phyloP scores from a whole-genome alignment of 306 rosid genomes.

The Amphicarpaea edgeworthii region DNA sequence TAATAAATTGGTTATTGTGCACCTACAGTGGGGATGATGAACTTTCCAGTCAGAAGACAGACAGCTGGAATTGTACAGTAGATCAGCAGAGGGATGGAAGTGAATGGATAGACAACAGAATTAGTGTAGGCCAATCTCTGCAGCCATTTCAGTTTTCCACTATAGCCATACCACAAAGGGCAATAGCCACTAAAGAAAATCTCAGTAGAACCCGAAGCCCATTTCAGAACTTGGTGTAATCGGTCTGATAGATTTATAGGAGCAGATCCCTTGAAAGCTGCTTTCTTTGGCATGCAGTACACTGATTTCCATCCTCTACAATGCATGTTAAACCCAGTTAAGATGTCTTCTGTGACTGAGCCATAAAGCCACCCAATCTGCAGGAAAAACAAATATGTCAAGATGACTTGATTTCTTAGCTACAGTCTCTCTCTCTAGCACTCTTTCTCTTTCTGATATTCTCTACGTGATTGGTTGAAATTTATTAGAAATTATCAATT shows the following conservation, averaged over 20 bases:
- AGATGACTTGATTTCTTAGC: constrained; percentile 27
- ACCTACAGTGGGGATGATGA: constrained; percentile 93
- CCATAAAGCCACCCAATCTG: constrained; percentile 99
- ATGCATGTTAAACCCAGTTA: constrained; percentile 98
- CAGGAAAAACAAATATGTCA: constrained; percentile 35
- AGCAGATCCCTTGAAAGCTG: constrained; percentile 95
- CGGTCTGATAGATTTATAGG: constrained; percentile 90
- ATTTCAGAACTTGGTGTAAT: constrained; percentile 84
- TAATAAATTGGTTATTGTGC: constrained; percentile 9
- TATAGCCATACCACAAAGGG: constrained; percentile 93
- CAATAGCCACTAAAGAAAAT: constrained; percentile 91
- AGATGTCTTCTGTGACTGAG: constrained; percentile 85
- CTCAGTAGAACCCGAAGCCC: constrained; percentile 90
- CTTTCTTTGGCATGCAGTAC: constrained; percentile 89
- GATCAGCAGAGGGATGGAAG: constrained; percentile 86
- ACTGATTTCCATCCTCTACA: constrained; percentile 98
- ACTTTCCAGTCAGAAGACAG: constrained; percentile 94
- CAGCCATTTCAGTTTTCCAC: constrained; percentile 86
- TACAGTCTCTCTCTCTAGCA: too few species aligned
- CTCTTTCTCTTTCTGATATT: too few species aligned
- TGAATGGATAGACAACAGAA: constrained; percentile 81
- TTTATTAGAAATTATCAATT: too few species aligned
- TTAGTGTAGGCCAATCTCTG: constrained; percentile 87
- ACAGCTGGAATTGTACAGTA: constrained; percentile 89
- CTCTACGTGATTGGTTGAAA: too few species aligned